These are phyloP conservation scores for Phytophthora meadii DNA, from an alignment of 352 stramenopile species.

Conservation along the genomic window DNA sequence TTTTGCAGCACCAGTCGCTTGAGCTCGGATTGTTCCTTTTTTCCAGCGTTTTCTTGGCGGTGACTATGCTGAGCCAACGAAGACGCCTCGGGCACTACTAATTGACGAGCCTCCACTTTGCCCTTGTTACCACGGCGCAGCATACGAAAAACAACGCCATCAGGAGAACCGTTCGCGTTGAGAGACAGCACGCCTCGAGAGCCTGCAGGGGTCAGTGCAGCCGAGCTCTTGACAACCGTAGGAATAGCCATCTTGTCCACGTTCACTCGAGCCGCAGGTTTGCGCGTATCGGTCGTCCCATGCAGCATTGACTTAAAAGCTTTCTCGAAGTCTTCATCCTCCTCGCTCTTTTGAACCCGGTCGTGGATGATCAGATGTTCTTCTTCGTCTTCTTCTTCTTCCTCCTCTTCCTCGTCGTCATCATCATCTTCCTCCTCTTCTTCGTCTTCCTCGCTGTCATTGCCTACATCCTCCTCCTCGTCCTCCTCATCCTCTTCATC, in stretches of 20 bases:
- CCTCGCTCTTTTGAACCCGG: constrained; percentile 73
- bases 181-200: constrained; percentile 28
- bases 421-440: constrained; percentile 84
- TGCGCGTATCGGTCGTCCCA: constrained; percentile 62
- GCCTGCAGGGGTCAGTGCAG: constrained; percentile 21
- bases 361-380: constrained; percentile 91
- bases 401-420: constrained; percentile 70
- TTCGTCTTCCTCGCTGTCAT: constrained; percentile 50
- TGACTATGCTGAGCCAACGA: constrained; percentile 93
- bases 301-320: constrained; percentile 91
- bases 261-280: constrained; percentile 69
- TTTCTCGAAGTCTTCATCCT: constrained; percentile 91
- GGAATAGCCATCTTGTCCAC: constrained; percentile 92
- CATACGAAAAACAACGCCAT: constrained; percentile 93
- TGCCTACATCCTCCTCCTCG: constrained; percentile 51
- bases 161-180: constrained; percentile 32
- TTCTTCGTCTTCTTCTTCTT: constrained; percentile 84
- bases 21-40: constrained; percentile 88
- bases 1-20: constrained; percentile 89
- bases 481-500: constrained; percentile 70
- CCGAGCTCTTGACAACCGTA: constrained; percentile 73
- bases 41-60: constrained; percentile 85
- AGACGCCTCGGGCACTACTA: constrained; percentile 93
- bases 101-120: constrained; percentile 94
- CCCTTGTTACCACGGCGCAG: constrained; percentile 97